phyloP scores from a whole-genome alignment of 495 filamentous ascomycete genomes.

The Aspergillus sclerotioniger region DNA sequence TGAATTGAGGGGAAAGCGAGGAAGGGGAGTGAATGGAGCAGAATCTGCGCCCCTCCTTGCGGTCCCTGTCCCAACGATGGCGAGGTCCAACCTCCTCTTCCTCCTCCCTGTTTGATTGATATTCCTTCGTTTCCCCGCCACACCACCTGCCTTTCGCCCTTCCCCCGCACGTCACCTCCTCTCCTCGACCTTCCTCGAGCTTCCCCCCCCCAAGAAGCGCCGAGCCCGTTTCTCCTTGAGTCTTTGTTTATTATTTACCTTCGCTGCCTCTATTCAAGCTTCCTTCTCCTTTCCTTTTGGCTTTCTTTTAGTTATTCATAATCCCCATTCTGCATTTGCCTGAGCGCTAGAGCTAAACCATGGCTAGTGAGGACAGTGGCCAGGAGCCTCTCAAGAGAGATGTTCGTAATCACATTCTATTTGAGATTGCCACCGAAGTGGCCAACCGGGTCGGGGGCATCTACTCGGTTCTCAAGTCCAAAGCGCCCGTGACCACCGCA shows the following conservation, averaged over 20 bases:
- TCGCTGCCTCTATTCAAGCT: neutral
- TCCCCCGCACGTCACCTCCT: conserved; percentile 5
- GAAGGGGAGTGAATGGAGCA: neutral
- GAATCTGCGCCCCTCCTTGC: neutral
- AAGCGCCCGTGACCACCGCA: conserved; percentile 93
- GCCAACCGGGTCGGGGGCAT: conserved; percentile 98
- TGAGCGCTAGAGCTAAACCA: conserved; percentile 8
- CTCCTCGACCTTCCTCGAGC: too few species aligned
- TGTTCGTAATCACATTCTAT: conserved; percentile 79
- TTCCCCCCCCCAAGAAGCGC: neutral
- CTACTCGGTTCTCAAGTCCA: conserved; percentile 98
- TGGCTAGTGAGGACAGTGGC: conserved; percentile 34
- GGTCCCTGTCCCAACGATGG: conserved; percentile 9
- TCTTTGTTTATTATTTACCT: neutral
- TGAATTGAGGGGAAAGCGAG: neutral
- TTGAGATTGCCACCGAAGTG: conserved; percentile 95
- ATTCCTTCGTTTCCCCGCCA: neutral
- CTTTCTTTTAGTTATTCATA: neutral
- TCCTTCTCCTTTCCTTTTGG: neutral
- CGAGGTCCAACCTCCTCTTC: conserved; percentile 1
- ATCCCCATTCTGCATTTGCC: neutral
- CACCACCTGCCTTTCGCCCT: neutral
- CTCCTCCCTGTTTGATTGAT: neutral
- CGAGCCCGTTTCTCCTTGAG: too few species aligned
- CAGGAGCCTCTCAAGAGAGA: conserved; percentile 54